Conservation (phyloP, 1,284 basidiomycete genomes). For the Sphaerobolus stellatus region DNA sequence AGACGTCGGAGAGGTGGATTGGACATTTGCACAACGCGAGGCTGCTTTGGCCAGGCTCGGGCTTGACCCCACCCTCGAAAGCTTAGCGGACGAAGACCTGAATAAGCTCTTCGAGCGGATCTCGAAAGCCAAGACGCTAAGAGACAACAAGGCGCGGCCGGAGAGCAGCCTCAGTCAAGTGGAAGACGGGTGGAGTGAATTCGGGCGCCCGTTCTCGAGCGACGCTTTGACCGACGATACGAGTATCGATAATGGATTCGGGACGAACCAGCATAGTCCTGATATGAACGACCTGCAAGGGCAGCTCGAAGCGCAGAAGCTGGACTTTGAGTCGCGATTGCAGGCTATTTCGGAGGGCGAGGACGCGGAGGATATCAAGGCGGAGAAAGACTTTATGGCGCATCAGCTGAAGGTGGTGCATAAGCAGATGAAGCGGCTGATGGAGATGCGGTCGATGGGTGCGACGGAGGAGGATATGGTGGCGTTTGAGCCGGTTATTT, state of each 20-base stretch:
- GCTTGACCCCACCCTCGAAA: slow-evolving; percentile 83
- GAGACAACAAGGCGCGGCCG: slow-evolving; percentile 73
- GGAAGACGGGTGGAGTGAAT: slow-evolving; percentile 86
- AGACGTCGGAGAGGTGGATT: slow-evolving; percentile 77
- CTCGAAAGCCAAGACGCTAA: slow-evolving; percentile 87
- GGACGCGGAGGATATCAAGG: slow-evolving; percentile 81
- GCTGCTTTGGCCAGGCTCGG: slow-evolving; percentile 83
- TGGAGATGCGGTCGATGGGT: slow-evolving; percentile 77
- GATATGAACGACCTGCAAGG: slow-evolving; percentile 70
- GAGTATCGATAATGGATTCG: slow-evolving; percentile 60
- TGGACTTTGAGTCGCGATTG: slow-evolving; percentile 60
- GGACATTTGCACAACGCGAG: slow-evolving; percentile 91
- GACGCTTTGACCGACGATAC: slow-evolving; percentile 83
- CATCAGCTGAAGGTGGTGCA: slow-evolving; percentile 81
- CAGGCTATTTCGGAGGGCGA: slow-evolving; percentile 68
- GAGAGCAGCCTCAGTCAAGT: slow-evolving; percentile 82
- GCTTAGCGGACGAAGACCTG: slow-evolving; percentile 88
- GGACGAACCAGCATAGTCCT: slow-evolving; percentile 63
- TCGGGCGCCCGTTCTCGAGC: slow-evolving; percentile 67
- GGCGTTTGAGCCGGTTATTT: slow-evolving; percentile 75
- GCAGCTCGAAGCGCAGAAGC: slow-evolving; percentile 53
- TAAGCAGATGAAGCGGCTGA: slow-evolving; percentile 77
- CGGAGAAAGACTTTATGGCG: slow-evolving; percentile 90
- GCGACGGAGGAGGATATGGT: slow-evolving; percentile 61
- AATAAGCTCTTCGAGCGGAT: slow-evolving; percentile 93